Evolutionary conservation across 768 basidiomycete species (phyloP).

Genomic region (Polyporus arcularius): DNA sequence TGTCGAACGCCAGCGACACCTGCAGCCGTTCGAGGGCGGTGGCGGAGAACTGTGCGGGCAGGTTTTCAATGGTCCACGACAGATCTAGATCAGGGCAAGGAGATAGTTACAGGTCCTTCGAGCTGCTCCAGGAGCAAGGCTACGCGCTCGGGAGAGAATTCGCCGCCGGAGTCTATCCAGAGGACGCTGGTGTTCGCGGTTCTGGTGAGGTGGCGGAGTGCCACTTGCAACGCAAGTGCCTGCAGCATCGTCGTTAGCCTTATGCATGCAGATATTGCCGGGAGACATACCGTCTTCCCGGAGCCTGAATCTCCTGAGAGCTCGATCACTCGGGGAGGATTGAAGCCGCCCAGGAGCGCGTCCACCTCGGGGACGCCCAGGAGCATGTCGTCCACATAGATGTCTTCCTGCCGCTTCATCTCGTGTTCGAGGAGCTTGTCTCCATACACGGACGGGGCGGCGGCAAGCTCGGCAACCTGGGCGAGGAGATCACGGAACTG

Average conservation of each 20-base stretch:
- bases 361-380: constrained; percentile 53
- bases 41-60: constrained; percentile 26
- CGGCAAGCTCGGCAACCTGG: constrained; percentile 42
- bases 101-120: constrained; percentile 20
- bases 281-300: constrained; percentile 61
- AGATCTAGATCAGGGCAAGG: constrained; percentile 10
- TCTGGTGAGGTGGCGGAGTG: constrained; percentile 51
- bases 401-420: constrained; percentile 13
- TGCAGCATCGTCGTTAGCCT: constrained; percentile 27
- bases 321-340: constrained; percentile 58
- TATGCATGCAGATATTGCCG: not conserved
- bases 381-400: not conserved
- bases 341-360: constrained; percentile 50
- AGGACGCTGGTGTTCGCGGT: constrained; percentile 41
- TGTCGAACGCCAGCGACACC: constrained; percentile 58
- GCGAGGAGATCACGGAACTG: constrained; percentile 46
- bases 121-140: constrained; percentile 14
- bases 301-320: constrained; percentile 65
- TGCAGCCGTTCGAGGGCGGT: constrained; percentile 56
- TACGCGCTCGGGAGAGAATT: constrained; percentile 58
- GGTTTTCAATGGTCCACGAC: not conserved
- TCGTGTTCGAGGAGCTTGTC: constrained; percentile 30
- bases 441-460: constrained; percentile 43
- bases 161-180: constrained; percentile 77
- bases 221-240: constrained; percentile 62